These are phyloP conservation scores for Aphanoascus verrucosus DNA, from an alignment of 2,329 filamentous ascomycete species.

Conservation along the genomic window DNA sequence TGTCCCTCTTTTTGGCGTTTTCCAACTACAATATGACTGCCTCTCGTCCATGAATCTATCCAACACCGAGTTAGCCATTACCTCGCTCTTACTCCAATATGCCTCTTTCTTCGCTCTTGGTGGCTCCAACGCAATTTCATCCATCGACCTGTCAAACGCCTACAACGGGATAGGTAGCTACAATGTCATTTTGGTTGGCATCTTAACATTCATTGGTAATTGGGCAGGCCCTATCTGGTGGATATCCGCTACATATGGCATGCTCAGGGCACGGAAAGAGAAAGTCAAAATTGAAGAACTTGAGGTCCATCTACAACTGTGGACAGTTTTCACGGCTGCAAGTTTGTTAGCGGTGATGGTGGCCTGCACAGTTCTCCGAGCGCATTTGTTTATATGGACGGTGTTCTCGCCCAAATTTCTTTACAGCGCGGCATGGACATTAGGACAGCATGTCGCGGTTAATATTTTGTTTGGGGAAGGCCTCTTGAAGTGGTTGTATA, in stretches of 20 bases:
- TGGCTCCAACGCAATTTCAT: constrained; percentile 88
- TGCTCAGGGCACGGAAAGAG: constrained; percentile 17
- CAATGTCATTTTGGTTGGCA: constrained; percentile 66
- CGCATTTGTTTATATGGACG: constrained; percentile 96
- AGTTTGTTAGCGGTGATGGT: constrained; percentile 69
- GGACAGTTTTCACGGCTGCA: constrained; percentile 60
- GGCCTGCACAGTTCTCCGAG: constrained; percentile 71
- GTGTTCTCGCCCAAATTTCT: constrained; percentile 96
- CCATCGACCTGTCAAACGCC: constrained; percentile 84
- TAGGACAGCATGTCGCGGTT: constrained; percentile 67
- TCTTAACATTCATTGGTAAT: constrained; percentile 77
- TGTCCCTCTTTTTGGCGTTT: constrained; percentile 71
- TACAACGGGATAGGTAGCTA: constrained; percentile 86
- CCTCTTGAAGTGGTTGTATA: constrained; percentile 40
- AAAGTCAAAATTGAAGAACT: constrained; percentile 10
- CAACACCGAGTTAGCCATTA: constrained; percentile 53
- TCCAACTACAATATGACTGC: constrained; percentile 51
- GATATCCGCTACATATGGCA: constrained; percentile 49
- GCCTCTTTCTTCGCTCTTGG: constrained; percentile 81
- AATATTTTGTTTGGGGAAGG: constrained; percentile 55
- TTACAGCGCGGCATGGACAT: constrained; percentile 79
- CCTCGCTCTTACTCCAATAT: constrained; percentile 67
- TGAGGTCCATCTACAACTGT: constrained; percentile 38
- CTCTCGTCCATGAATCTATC: constrained; percentile 35
- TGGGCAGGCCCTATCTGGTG: constrained; percentile 91